Conservation (phyloP, 352 stramenopile species). For the Peronospora farinosa region DNA sequence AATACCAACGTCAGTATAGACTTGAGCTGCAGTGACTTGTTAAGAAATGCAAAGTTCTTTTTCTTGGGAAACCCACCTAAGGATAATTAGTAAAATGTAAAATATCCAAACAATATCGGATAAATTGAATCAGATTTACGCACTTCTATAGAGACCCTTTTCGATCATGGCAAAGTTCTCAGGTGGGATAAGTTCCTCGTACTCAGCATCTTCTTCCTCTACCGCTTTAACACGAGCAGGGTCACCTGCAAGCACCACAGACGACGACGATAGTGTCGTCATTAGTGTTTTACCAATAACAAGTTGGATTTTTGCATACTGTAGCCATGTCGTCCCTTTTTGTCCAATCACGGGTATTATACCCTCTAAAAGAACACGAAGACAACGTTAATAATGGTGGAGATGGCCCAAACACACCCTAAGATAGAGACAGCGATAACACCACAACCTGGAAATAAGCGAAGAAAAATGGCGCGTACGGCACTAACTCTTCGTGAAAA, state of each 20-base stretch:
- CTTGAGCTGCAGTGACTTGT: constrained; percentile 64
- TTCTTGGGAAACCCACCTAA: constrained; percentile 84
- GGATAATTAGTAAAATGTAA: not conserved
- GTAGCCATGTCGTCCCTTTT: not conserved
- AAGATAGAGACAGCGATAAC: no score
- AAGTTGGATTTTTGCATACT: not conserved
- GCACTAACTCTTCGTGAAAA: constrained; percentile 70
- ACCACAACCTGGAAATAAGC: constrained; percentile 11
- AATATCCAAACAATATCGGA: no score
- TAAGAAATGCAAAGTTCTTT: constrained; percentile 85
- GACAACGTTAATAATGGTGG: not conserved
- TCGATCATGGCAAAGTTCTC: constrained; percentile 88
- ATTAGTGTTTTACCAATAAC: not conserved
- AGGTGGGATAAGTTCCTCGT: constrained; percentile 78
- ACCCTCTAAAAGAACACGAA: constrained; percentile 2
- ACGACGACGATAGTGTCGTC: constrained; percentile 15
- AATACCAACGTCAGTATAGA: constrained; percentile 83
- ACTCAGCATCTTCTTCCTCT: constrained; percentile 66
- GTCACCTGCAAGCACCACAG: constrained; percentile 17
- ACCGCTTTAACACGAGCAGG: constrained; percentile 29
- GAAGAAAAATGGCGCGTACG: constrained; percentile 34
- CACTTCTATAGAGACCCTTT: constrained; percentile 79
- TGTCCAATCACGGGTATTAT: not conserved
- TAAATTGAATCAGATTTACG: constrained; percentile 5
- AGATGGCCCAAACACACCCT: no score